Conservation (phyloP, 805 yeast species). For the Teunomyces aglyptinius region DNA sequence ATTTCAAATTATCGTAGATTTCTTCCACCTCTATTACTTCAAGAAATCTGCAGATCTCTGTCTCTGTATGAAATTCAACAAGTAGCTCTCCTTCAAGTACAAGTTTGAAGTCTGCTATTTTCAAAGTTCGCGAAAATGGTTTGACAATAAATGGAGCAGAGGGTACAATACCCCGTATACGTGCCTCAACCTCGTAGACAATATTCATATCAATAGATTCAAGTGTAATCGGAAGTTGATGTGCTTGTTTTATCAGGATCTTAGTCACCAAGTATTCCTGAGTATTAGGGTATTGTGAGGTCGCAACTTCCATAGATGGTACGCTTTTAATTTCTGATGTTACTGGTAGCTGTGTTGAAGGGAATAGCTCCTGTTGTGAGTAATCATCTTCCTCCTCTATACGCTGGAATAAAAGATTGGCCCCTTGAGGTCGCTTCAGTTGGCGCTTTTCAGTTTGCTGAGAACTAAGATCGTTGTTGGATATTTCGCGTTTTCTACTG, state of each 20-base stretch:
- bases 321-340: not conserved
- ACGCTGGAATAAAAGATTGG: not conserved
- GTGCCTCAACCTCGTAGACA: constrained; percentile 18
- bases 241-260: not conserved
- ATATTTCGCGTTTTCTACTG: not conserved
- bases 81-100: constrained; percentile 8
- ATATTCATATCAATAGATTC: constrained; percentile 12
- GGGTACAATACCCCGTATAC: constrained; percentile 17
- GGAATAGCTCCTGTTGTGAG: constrained; percentile 6
- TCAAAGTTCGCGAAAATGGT: constrained; percentile 29
- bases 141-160: constrained; percentile 21
- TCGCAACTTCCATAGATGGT: not conserved
- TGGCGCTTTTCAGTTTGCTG: not conserved
- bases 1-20: constrained; percentile 7
- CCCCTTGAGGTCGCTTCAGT: constrained; percentile 1
- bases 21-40: constrained; percentile 14
- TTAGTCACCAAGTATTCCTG: not conserved
- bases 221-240: constrained; percentile 4
- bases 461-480: not conserved
- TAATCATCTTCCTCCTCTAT: constrained; percentile 6
- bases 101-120: constrained; percentile 23
- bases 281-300: not conserved
- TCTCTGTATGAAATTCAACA: constrained; percentile 21
- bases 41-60: constrained; percentile 27
- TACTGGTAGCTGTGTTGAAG: not conserved